Evolutionary conservation across 2,329 filamentous ascomycete species (phyloP).

Genomic region (Cordyceps farinosa): DNA sequence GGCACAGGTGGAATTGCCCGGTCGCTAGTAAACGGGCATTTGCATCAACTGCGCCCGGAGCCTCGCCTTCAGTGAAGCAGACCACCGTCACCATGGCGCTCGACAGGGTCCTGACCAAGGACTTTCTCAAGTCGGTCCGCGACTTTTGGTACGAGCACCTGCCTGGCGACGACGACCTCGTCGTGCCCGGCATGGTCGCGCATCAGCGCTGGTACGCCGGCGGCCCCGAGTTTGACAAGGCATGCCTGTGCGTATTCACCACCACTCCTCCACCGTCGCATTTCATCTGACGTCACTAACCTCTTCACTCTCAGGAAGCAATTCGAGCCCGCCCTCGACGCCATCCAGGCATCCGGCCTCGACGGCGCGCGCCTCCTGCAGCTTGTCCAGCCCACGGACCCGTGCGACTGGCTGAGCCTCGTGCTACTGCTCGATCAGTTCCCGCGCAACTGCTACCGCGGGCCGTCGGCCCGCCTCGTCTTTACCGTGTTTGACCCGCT

Average conservation of each 20-base stretch:
- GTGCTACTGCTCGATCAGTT: slow-evolving; percentile 61
- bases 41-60: background rate
- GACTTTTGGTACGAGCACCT: slow-evolving; percentile 40
- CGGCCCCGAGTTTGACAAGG: slow-evolving; percentile 32
- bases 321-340: slow-evolving; percentile 33
- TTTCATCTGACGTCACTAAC: background rate
- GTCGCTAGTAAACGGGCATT: background rate
- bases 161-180: slow-evolving; percentile 24
- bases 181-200: slow-evolving; percentile 27
- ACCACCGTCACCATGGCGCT: slow-evolving; percentile 10
- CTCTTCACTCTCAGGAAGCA: slow-evolving; percentile 24
- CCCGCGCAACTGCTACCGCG: slow-evolving; percentile 58
- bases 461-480: slow-evolving; percentile 38
- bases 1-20: background rate
- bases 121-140: slow-evolving; percentile 29
- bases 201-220: slow-evolving; percentile 35
- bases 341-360: slow-evolving; percentile 27
- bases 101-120: slow-evolving; percentile 26
- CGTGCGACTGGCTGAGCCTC: slow-evolving; percentile 44
- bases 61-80: background rate
- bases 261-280: too few relatives aligned
- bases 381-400: slow-evolving; percentile 24
- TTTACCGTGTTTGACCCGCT: slow-evolving; percentile 57
- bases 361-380: slow-evolving; percentile 30
- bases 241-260: slow-evolving; percentile 31